Base-by-base conservation (phyloP, 2,329 filamentous ascomycete genomes). In the Pseudocercospora cruenta region DNA sequence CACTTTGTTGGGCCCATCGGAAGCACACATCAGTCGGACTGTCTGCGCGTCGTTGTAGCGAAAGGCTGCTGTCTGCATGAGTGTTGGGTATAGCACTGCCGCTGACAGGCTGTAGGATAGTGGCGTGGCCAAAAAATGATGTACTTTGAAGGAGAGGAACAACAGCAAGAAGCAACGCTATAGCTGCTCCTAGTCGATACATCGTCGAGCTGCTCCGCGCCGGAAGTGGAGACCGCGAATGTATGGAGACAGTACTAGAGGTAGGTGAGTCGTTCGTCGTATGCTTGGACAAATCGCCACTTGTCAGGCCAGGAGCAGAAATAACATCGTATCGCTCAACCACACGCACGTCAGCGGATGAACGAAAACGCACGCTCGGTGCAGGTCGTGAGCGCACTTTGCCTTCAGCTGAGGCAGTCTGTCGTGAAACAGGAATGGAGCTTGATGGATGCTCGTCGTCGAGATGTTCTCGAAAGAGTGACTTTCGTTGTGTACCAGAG, bases 1-100 rank as follows among this genome's bases (percentile, higher is more conserved):
- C 87, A 67, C 83, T 85, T 78, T 91, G 89, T 60, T 88, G 86
- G 19, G 85, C 85, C 88, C 88, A 92, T 75, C 89, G 80, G 62
- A 84, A 84, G 73, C 90, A 91, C 14, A 88, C 82, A 69, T 86
- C 80, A 1, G 85, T 87, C 2, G 84, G 79, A 68, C 82, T 87
- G 36, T 55, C 68, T 36, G 67, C 67, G 60, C 69, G 45, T 45
- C 76, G 75, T 63, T 64, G 61, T n/a, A 71, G 54, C 24, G 65
- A 51, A 24, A 36, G 22, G 57, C n/a, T 66, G 31, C 24, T 60
- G 62, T 53, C 63, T 60, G n/a, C 62, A 63, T 60, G 69, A 14
- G 22, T 26, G 45, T 21, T 67, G 16, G 69, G 72, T 63, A 78
- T 71, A 1, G 70, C 67, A 58, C 73, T 74, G 59, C 72, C 75